These are phyloP conservation scores for Neophaeococcomyces mojaviensis DNA, from an alignment of 2,329 filamentous ascomycete genomes.

Conservation along the genomic window DNA sequence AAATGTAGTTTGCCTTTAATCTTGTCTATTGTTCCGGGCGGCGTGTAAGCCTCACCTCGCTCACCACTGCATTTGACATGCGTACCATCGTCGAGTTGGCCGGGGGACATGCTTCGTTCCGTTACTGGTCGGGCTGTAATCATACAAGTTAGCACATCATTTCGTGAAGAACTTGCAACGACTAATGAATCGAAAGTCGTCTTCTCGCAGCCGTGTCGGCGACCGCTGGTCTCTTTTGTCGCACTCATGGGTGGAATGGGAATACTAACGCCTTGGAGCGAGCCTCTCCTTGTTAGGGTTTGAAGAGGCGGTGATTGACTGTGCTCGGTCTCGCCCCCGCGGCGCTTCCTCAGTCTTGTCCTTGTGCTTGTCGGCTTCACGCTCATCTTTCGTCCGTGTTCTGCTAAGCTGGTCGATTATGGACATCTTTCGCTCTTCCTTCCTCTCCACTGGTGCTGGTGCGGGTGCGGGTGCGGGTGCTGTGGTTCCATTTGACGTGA, in stretches of 20 bases:
- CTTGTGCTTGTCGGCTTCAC: not conserved
- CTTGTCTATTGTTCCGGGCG: constrained; percentile 11
- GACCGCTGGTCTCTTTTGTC: not conserved
- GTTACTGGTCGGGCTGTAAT: not conserved
- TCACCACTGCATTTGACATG: constrained; percentile 20
- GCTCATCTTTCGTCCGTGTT: constrained; percentile 7
- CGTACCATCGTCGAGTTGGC: constrained; percentile 19
- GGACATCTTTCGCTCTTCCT: not conserved
- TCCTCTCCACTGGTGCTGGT: too few relatives aligned
- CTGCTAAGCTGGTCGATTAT: constrained; percentile 8
- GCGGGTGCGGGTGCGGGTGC: too few relatives aligned
- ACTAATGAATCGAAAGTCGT: not conserved
- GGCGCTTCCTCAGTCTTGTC: not conserved
- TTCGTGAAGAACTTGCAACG: constrained; percentile 3
- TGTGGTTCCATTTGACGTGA: not conserved
- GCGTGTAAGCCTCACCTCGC: constrained; percentile 18
- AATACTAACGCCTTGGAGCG: not conserved
- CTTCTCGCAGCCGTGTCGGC: not conserved
- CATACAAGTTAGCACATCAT: not conserved
- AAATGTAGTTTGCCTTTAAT: constrained; percentile 19
- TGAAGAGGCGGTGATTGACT: not conserved
- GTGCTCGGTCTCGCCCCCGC: constrained; percentile 1
- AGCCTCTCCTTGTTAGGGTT: not conserved
- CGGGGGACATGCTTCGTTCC: constrained; percentile 20
- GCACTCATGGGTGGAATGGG: not conserved